Evolutionary conservation across 2,329 filamentous ascomycete species (phyloP), one percentile per base, ranked within the genome.

Genomic region (Aspergillus thermomutatus): DNA sequence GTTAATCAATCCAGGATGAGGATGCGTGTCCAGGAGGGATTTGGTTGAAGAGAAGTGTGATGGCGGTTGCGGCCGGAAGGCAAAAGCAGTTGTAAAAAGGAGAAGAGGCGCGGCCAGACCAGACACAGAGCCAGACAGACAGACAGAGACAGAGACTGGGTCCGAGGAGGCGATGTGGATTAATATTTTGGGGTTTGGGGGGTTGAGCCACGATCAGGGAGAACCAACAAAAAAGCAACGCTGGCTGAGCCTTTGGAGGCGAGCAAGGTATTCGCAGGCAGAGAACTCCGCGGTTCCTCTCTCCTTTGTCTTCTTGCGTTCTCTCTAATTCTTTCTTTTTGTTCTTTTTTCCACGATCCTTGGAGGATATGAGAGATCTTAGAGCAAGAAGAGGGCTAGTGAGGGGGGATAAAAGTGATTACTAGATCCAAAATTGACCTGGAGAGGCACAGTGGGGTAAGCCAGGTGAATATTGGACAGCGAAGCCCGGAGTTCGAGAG

Each of bases 1-100:
- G 7, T 21, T 26, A 14, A 21, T 19, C 45, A 43, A 37, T 37
- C 14, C 14, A 53, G 43, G 41, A 49, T 54, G 50, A 55, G 55
- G 59, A 60, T 56, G 60, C 54, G 60, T 58, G 58, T 53, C 59
- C 60, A 64, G 64, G 63, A 65, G 62, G 54, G 43, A 48, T 55
- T 37, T n/a, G 7, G 31, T 37, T 7, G 31, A 37, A 37, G 31
- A 37, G 11, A 34, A 34, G 11, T 2, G 31, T 34, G 31, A 34
- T 14, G 31, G 17, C 17, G 31, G 14, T 37, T 37, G 14, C 17
- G 31, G 31, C 31, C 14, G 5, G 14, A 17, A n/a, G 51, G 28
- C 27, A 49, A 43, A 56, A 25, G 50, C 37, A 37, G 40, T 45
- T 49, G 50, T 46, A 49, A 40, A 48, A 47, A 46, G 46, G n/a